Base-by-base conservation (phyloP, 2,329 filamentous ascomycete species). In the Penicillium occitanis region DNA sequence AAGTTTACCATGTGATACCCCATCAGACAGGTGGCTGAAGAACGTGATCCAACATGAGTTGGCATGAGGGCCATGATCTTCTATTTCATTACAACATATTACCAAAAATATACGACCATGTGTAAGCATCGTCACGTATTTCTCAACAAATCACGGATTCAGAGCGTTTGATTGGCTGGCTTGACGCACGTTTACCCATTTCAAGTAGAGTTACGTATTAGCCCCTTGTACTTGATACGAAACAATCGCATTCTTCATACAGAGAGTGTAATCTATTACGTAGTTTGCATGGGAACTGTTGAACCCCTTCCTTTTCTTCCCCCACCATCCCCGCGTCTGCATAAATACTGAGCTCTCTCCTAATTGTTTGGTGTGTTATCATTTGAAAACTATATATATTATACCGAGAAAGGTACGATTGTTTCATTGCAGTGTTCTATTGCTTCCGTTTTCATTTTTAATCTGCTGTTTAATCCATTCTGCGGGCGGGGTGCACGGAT, bases 311-410 rank as follows among this genome's bases (percentile, higher is more conserved):
- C 48, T 14, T 50, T 44, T 11, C 13, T 37, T 22, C 33, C 53
- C 53, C 53, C 53, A 40, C 53, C 53, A 57, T 57, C 53, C 53
- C 53, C 53, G 53, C 53, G 33, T n/a, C 53, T 0, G 2, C 37
- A 37, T 57, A 57, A 57, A 40, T 57, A 22, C 33, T 55, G 17
- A 19, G 51, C 51, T 37, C 4, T 57, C 33, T 22, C 5, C 53
- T 57, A 30, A 35, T 37, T 57, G n/a, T 57, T 22, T 22, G 2
- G n/a, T 7, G 30, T 57, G 4, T 57, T 57, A 33, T 22, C 11
- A 37, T 7, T 4, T 25, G 13, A 7, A 7, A 19, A 37, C 33
- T 33, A 35, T 22, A 25, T 17, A 37, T 51, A 57, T 6, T 8
- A 37, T 22, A 37, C 8, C 4, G 28, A 19, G 2, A 55, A 35